Base-by-base conservation (phyloP, 2,329 filamentous ascomycete species). In the Colletotrichum tamarilloi region DNA sequence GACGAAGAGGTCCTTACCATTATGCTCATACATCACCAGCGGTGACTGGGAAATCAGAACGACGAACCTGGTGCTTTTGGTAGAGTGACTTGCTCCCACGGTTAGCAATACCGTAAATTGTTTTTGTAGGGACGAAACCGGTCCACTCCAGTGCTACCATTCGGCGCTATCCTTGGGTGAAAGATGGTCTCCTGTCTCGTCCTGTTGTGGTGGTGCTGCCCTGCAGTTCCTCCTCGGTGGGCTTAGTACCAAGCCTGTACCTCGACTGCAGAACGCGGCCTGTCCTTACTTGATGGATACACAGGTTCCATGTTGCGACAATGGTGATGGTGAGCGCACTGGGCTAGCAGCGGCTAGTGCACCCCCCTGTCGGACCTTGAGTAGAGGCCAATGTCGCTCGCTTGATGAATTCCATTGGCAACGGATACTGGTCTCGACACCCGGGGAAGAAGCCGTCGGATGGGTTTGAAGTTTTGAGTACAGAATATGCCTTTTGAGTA, bases 131-230 rank as follows among this genome's bases (percentile, higher is more conserved):
- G 56, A 70, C 60, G 56, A 73, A 24, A 22, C 49, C 22, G 71
- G 57, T 71, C 60, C 71, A 71, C 67, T 73, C 46, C 58, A 53
- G 56, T 73, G 42, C 67, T 70, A 73, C 60, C 46, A 35, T 58
- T 9, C 38, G 26, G 70, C 60, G 26, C 35, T 62, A 66, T 71
- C 35, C 67, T 66, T 62, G 65, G 60, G 67, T 62, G 56, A 65
- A 67, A 62, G 60, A 46, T 49, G 67, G 69, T 55, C 42, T 73
- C 59, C 66, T 58, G 59, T 55, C 53, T 64, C 26, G 60, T 38
- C 59, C 59, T 69, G 65, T 57, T 63, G 58, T 46, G 42, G 30
- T 64, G 35, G n/a, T 56, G 30, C 55, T 55, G 30, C 30, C 38
- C 9, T 65, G 49, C 14, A 16, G 49, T 12, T 49, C 22, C 32